Base-by-base conservation (phyloP, 2,329 filamentous ascomycete species). In the Teratosphaeriaceae sp. region DNA sequence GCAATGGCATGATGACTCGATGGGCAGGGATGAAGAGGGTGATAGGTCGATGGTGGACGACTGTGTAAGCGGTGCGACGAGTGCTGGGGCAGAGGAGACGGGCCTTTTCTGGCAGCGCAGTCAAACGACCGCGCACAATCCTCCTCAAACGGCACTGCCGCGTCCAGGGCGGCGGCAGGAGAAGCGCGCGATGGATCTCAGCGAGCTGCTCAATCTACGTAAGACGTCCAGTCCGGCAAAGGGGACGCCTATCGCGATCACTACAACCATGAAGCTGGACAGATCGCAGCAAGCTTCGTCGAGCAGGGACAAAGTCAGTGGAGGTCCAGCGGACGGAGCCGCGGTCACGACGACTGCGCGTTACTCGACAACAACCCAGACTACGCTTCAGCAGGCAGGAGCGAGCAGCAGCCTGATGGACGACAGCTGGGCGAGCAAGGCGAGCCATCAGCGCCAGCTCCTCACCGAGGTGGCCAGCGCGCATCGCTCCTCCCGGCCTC, bases 21-120 rank as follows among this genome's bases (percentile, higher is more conserved):
- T 44, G 21, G 38, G 40, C 19, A 47, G 43, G 3, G 31, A 34
- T 3, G 15, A 30, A 4, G 27, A 30, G 5, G 12, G 5, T 30
- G 27, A 5, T 11, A n/a, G 5, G 12, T 31, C 48, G 48, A 7
- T 37, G 50, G 23, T 50, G 51, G 5, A 30, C 12, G 44, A 54
- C 18, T 18, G 26, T 20, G 19, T 13, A 20, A 13, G 27, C 11
- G 20, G 31, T 22, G 38, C 27, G 13, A 35, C 34, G 12, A 43
- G 29, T 22, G 31, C 45, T 12, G 37, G 36, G 4, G 43, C 34
- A 18, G 44, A 56, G 20, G 57, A 59, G 20, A 61, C 55, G 2
- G 58, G 58, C 12, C 34, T 55, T 6, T 60, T 58, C 44, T 62
- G 55, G 48, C 55, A 53, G 24, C 43, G 31, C 22, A 59, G 58